Percentiles rank a stretch among this genome's conserved stretches.
These are phyloP conservation scores for Prunus kanzakura DNA, from an alignment of 306 rosid species.

Conservation along the genomic window DNA sequence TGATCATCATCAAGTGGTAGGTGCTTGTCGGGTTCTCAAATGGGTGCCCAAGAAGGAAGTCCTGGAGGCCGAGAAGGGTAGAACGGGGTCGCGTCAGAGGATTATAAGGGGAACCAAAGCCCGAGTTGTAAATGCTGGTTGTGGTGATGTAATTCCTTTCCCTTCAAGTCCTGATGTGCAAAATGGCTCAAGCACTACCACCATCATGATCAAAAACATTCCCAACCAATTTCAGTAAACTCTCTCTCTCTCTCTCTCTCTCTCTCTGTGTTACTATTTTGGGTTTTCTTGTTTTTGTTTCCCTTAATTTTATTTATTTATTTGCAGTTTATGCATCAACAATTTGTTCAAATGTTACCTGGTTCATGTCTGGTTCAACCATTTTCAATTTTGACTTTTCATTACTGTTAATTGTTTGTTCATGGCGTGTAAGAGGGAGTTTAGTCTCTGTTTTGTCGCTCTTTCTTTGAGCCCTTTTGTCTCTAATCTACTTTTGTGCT, in stretches of 20 bases:
- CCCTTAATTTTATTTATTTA: background rate
- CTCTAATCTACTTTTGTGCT: background rate
- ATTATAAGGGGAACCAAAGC: too few relatives aligned
- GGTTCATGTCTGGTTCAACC: too few relatives aligned
- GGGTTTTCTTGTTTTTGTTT: background rate
- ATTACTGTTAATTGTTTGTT: too few relatives aligned
- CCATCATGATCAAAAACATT: constrained; percentile 33
- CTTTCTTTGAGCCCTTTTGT: background rate
- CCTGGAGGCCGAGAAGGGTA: background rate
- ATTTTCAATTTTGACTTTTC: background rate
- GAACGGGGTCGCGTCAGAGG: too few relatives aligned
- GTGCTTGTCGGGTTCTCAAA: background rate
- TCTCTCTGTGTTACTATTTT: background rate
- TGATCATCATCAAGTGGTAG: background rate
- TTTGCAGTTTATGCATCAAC: background rate
- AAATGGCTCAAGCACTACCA: background rate
- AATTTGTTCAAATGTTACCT: too few relatives aligned
- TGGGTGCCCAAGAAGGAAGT: background rate
- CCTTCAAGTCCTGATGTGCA: background rate
- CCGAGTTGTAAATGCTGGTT: too few relatives aligned
- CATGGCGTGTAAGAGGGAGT: background rate
- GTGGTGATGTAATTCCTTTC: background rate
- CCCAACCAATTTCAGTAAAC: constrained; percentile 32
- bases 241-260: background rate
- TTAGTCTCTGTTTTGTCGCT: background rate